Percentiles rank a stretch among this genome's conserved stretches.
Evolutionary conservation across 1,284 basidiomycete species (phyloP).

Genomic region (Ustilago sp.): DNA sequence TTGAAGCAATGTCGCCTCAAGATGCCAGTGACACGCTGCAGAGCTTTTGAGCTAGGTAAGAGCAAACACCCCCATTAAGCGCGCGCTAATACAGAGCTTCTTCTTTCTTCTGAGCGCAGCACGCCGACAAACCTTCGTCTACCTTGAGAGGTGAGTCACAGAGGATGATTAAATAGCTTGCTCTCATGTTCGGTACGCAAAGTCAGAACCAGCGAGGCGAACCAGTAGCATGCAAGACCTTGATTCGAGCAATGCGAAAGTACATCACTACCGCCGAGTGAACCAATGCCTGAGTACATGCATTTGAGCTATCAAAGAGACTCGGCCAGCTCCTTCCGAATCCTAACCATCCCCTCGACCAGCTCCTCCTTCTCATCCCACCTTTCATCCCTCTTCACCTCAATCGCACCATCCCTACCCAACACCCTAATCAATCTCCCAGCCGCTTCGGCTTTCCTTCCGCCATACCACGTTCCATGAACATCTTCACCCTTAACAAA

Average conservation of each 20-base stretch:
- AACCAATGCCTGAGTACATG: too few relatives aligned
- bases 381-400: conserved; percentile 19
- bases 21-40: too few relatives aligned
- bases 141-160: too few relatives aligned
- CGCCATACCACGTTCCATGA: conserved; percentile 20
- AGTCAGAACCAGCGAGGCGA: background rate
- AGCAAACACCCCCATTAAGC: too few relatives aligned
- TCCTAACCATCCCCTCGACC: conserved; percentile 22
- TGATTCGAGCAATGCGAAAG: conserved; percentile 20
- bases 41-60: background rate
- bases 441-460: conserved; percentile 11
- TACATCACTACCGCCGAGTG: background rate
- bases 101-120: too few relatives aligned
- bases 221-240: conserved; percentile 5
- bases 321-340: conserved; percentile 27
- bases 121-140: too few relatives aligned
- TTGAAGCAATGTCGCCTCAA: too few relatives aligned
- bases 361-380: conserved; percentile 34
- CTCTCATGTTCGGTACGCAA: background rate
- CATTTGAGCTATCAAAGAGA: background rate
- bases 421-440: conserved; percentile 18
- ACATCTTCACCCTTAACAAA: conserved; percentile 30
- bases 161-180: too few relatives aligned
- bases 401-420: conserved; percentile 12
- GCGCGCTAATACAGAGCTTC: too few relatives aligned